A percentile compares a stretch with the other conserved stretches of the same genome.
Conservation (phyloP, 176 grass and related monocot genomes). For the Oryza australiensis region DNA sequence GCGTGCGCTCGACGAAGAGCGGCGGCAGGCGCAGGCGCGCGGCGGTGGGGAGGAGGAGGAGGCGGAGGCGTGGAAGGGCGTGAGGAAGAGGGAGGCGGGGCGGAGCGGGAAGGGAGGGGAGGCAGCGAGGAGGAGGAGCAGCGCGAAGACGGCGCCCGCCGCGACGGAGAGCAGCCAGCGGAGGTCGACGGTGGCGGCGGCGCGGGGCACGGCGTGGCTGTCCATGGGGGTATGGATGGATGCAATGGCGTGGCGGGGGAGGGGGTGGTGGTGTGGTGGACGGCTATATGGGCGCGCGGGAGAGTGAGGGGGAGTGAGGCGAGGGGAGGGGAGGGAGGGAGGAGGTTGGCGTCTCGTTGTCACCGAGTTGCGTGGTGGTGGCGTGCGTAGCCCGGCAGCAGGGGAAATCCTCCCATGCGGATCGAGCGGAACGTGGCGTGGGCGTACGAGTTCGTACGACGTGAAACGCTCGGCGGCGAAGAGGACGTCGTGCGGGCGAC, state of each 20-base stretch:
- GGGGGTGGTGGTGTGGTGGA: conserved; percentile 4
- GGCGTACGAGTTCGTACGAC: not conserved
- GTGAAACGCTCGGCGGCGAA: no score
- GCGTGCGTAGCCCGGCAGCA: not conserved
- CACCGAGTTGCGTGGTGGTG: not conserved
- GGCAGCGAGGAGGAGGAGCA: conserved; percentile 44
- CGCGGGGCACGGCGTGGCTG: not conserved
- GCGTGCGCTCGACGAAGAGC: conserved; percentile 53
- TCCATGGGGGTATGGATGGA: conserved; percentile 21
- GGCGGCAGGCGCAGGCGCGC: not conserved
- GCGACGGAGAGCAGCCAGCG: conserved; percentile 53
- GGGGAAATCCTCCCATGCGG: not conserved
- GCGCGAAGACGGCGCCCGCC: conserved; percentile 32
- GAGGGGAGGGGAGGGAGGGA: not conserved
- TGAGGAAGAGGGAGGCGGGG: conserved; percentile 17
- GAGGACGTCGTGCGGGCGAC: no score
- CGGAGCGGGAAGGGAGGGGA: conserved; percentile 15
- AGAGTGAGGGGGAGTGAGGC: not conserved
- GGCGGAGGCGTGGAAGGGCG: not conserved
- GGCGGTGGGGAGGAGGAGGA: not conserved
- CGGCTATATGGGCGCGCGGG: no score
- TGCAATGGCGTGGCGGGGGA: not conserved
- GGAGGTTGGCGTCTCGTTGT: not conserved
- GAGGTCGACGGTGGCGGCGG: conserved; percentile 19
- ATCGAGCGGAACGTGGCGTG: no score